A percentile compares a stretch with the other conserved stretches of the same genome.
Conservation (phyloP, 2,329 filamentous ascomycete species). For the Cladophialophora exuberans region DNA sequence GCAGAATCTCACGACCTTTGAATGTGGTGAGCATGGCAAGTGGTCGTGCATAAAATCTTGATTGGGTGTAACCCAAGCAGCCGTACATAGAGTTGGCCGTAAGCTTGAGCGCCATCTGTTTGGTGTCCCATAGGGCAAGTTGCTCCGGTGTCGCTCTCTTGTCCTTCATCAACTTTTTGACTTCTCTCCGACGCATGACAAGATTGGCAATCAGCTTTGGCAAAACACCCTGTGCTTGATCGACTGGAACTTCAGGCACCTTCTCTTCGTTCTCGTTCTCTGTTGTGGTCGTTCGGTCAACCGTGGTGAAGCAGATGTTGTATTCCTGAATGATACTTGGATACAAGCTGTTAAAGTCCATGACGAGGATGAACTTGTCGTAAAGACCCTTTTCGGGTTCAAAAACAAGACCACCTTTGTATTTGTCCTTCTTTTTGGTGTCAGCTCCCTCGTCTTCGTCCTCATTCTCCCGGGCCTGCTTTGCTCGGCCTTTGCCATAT, state of each 20-base stretch:
- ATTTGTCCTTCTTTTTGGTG: constrained; percentile 98
- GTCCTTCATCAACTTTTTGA: constrained; percentile 97
- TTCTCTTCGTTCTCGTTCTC: constrained; percentile 79
- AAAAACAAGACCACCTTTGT: constrained; percentile 96
- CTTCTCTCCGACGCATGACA: constrained; percentile 83
- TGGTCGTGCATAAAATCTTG: constrained; percentile 93
- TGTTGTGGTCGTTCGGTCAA: constrained; percentile 70
- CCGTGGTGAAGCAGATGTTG: constrained; percentile 99
- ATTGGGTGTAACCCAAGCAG: constrained; percentile 94
- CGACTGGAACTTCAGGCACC: constrained; percentile 76
- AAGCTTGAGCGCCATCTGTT: constrained; percentile 92
- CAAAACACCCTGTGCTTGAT: constrained; percentile 80
- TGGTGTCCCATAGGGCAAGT: constrained; percentile 95
- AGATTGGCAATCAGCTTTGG: constrained; percentile 90
- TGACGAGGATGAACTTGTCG: constrained; percentile 96
- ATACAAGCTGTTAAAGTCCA: constrained; percentile 99
- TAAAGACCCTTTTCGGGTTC: constrained; percentile 97
- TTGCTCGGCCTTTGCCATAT: constrained; percentile 73
- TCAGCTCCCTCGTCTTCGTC: constrained; percentile 69
- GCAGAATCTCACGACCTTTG: constrained; percentile 96
- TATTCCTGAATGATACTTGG: constrained; percentile 99
- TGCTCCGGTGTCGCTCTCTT: constrained; percentile 84
- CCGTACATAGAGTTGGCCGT: constrained; percentile 99
- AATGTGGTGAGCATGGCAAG: constrained; percentile 94
- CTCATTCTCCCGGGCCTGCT: constrained; percentile 69